These are phyloP conservation scores for Epichloe festucae DNA, from an alignment of 2,329 filamentous ascomycete genomes.

Conservation along the genomic window DNA sequence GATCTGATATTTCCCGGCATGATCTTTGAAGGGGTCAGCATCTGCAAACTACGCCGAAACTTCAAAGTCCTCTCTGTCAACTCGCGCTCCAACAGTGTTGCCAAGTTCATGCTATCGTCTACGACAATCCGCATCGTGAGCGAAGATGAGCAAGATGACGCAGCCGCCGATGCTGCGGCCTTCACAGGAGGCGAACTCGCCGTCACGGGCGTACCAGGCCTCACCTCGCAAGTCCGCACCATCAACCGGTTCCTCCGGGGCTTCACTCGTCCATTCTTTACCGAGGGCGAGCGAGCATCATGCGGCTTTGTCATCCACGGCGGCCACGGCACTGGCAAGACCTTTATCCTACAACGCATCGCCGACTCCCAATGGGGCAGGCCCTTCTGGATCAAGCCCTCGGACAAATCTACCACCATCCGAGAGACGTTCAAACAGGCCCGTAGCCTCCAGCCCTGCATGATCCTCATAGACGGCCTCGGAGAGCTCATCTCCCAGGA, in stretches of 20 bases:
- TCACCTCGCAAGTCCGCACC: conserved; percentile 47
- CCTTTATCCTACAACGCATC: conserved; percentile 56
- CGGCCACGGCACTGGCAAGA: conserved; percentile 75
- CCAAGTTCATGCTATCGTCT: conserved; percentile 27
- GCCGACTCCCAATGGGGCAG: conserved; percentile 56
- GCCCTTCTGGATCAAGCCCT: conserved; percentile 46
- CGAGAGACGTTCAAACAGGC: conserved; percentile 60
- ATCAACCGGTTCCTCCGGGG: conserved; percentile 54
- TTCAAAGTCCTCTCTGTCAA: conserved; percentile 50
- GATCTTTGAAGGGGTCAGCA: conserved; percentile 47
- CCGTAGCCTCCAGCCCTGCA: conserved; percentile 53
- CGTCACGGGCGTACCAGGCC: conserved; percentile 50
- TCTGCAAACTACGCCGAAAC: conserved; percentile 17
- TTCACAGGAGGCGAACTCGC: conserved; percentile 22
- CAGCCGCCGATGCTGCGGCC: conserved; percentile 7
- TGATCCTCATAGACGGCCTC: conserved; percentile 68
- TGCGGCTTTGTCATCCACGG: conserved; percentile 65
- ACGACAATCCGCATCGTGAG: conserved; percentile 26
- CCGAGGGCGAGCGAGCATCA: conserved; percentile 22
- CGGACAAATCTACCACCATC: conserved; percentile 46
- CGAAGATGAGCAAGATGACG: conserved; percentile 14
- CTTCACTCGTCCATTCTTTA: conserved; percentile 31
- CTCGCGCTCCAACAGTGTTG: conserved; percentile 29
- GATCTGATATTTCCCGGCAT: conserved; percentile 60
- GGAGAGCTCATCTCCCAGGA: conserved; percentile 56